Conservation (phyloP, 2,329 filamentous ascomycete species). For the Penicillium olsonii region DNA sequence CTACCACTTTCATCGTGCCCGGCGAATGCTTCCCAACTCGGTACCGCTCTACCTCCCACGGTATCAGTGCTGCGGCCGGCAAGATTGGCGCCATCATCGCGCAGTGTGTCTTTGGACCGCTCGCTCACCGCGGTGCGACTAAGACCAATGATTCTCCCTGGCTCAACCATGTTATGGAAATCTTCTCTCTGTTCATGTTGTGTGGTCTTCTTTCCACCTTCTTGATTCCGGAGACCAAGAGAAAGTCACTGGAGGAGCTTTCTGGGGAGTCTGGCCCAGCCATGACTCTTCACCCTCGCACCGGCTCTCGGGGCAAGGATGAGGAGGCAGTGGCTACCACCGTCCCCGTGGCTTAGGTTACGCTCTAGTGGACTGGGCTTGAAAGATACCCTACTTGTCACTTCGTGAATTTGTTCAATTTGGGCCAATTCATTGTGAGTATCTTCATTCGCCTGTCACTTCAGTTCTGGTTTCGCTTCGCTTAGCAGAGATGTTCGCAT, state of each 20-base stretch:
- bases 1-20: slow-evolving; percentile 64
- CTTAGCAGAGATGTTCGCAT: no score
- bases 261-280: slow-evolving; percentile 57
- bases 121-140: slow-evolving; percentile 59
- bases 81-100: slow-evolving; percentile 70
- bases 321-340: background rate
- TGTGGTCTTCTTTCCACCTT: slow-evolving; percentile 68
- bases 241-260: slow-evolving; percentile 70
- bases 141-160: slow-evolving; percentile 60
- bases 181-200: slow-evolving; percentile 80
- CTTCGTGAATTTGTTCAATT: background rate
- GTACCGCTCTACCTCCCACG: slow-evolving; percentile 66
- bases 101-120: slow-evolving; percentile 64
- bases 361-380: background rate
- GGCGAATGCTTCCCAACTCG: slow-evolving; percentile 66
- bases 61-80: slow-evolving; percentile 65
- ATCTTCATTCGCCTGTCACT: no score
- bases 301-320: background rate
- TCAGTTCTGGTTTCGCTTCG: no score
- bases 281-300: background rate
- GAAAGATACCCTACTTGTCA: background rate
- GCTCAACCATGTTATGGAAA: slow-evolving; percentile 73
- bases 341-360: background rate
- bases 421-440: no score
- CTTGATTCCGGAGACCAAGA: slow-evolving; percentile 76